phyloP scores from a whole-genome alignment of 2,329 filamentous ascomycete genomes.

The Verticillium albo-atrum region DNA sequence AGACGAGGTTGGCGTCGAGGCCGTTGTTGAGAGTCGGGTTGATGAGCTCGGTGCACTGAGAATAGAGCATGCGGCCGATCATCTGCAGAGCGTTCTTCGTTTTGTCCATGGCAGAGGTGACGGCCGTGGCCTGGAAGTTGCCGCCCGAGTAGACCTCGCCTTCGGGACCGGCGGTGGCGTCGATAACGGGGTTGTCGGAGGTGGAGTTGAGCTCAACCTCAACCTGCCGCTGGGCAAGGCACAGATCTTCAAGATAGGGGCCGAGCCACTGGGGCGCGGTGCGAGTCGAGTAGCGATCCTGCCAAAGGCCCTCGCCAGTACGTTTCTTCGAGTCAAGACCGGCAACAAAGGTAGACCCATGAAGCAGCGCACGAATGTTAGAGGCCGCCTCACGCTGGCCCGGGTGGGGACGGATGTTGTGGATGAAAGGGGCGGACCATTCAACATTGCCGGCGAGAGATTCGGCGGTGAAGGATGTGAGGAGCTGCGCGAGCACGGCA shows the following conservation, averaged over 20 bases:
- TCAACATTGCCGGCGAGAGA: slow-evolving; percentile 51
- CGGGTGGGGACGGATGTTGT: slow-evolving; percentile 50
- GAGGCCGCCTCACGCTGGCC: slow-evolving; percentile 54
- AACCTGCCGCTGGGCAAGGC: slow-evolving; percentile 52
- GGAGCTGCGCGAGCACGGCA: slow-evolving; percentile 47
- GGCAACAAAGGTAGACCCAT: slow-evolving; percentile 39
- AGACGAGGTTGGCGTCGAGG: slow-evolving; percentile 56
- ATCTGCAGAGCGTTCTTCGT: slow-evolving; percentile 28
- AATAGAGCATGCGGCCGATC: slow-evolving; percentile 56
- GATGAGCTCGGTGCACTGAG: slow-evolving; percentile 59
- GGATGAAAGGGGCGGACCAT: slow-evolving; percentile 56
- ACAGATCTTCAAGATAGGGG: slow-evolving; percentile 59
- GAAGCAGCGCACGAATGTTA: slow-evolving; percentile 49
- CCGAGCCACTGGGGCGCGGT: slow-evolving; percentile 66
- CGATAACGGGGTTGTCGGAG: slow-evolving; percentile 61
- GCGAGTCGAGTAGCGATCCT: slow-evolving; percentile 62
- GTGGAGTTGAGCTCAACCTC: slow-evolving; percentile 60
- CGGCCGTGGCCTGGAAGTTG: slow-evolving; percentile 61
- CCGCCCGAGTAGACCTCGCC: slow-evolving; percentile 52
- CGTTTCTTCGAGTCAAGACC: slow-evolving; percentile 21
- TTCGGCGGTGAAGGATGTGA: slow-evolving; percentile 59
- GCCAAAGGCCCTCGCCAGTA: slow-evolving; percentile 36
- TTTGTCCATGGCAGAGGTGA: slow-evolving; percentile 65
- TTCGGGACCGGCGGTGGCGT: slow-evolving; percentile 23
- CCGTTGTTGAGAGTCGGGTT: slow-evolving; percentile 56